Base-by-base conservation (phyloP, 2,329 filamentous ascomycete genomes). In the Hortaea sp. region DNA sequence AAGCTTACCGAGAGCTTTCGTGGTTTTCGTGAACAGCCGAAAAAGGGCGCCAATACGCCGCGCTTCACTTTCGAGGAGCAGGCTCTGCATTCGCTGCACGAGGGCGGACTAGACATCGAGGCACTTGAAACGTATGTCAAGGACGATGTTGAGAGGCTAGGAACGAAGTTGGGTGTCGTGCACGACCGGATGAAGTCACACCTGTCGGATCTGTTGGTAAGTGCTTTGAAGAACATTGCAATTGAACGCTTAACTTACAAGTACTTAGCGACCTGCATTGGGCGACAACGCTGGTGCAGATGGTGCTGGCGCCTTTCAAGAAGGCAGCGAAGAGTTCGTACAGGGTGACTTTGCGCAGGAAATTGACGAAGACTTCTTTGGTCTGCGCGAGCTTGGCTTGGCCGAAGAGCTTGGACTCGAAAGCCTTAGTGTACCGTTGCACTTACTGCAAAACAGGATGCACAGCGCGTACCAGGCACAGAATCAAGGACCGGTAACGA, bases 301-400 rank as follows among this genome's bases (percentile, higher is more conserved):
- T 61, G 92, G 89, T 32, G 88, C 84, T 4, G 85, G 84, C 47
- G 86, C 88, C 5, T 98, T 98, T 74, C 88, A 94, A 52, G 92
- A 98, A 58, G 90, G 89, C 53, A 95, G 88, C 65, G 92, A 98
- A 53, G 92, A 97, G 63, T 98, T 97, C 57, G 82, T 95, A 41
- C 88, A 86, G 40, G 92, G 92, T 51, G 92, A 98, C 66, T 98
- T 98, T 64, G 92, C 92, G 0, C 92, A 95, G 63, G 92, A 98
- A 57, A 84, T 98, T 9, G 90, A 89, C 50, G 92, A 98, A 71
- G 92, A 98, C 69, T 98, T 95, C 77, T 98, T 98, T 61, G 92
- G 92, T 29, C 97, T 98, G 77, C 89, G 88, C 63, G 89, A 94
- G 49, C 78, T 98, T 40, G 92, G 92, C 39, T 76, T 98, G 48